Evolutionary conservation across 2,329 filamentous ascomycete species (phyloP), one percentile per base, ranked within the genome.

Genomic region (Volutella citrinella): DNA sequence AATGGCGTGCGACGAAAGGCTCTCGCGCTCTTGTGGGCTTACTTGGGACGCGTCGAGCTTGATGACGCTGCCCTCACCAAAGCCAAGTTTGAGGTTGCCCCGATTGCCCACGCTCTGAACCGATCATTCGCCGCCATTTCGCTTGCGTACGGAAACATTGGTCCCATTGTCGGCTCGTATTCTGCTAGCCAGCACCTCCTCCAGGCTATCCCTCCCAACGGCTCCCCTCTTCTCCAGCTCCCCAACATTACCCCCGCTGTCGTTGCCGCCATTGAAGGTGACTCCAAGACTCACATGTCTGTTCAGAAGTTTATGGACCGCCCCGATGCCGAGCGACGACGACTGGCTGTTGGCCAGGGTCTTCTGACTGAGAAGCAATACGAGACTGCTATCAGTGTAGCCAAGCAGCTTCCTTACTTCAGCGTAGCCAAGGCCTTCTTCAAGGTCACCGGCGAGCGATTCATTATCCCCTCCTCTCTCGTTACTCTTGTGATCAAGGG

Each of bases 401-500:
- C 89, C 18, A 80, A 80, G 51, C 87, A 96, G 64, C 74, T 98
- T 18, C 93, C 93, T 3, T 78, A 80, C 45, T 73, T 98, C 35
- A 78, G 85, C 38, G 80, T 98, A 10, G 87, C 88, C 55, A 94
- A 89, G 67, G 87, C 89, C 7, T 98, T 95, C 66, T 98, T 98
- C 80, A 98, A 98, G 72, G 94, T 98, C 27, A 83, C 88, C 32
- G 93, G 93, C 57, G 94, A 98, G 66, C 87, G 85, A 48, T 85
- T 84, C 60, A 87, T 98, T 55, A 95, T 91, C 19, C 90, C 93
- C 7, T 87, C 85, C 38, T 95, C 89, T 36, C 76, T 98, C 22
- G 91, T 97, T 15, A 91, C 90, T 43, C 82, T 98, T 19, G 88
- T 98, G 32, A 80, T 98, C 59, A 98, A 98, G 70, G 89, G 86